phyloP scores from a whole-genome alignment of 129 eudicot species.

The Ambrosia trifida region DNA sequence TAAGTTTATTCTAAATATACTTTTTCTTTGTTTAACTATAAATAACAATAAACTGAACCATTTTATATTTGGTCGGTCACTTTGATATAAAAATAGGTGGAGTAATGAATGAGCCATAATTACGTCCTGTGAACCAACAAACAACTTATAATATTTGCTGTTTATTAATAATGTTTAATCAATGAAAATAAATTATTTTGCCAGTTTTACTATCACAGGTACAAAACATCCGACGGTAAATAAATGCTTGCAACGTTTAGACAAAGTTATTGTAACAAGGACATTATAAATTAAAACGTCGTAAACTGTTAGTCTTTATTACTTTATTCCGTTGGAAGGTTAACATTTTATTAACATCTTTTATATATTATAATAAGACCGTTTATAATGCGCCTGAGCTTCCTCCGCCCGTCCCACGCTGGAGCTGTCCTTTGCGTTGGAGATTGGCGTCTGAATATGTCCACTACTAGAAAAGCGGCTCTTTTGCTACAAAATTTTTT shows the following conservation, averaged over 20 bases:
- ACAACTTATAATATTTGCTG: neutral
- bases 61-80: neutral
- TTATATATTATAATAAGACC: no score
- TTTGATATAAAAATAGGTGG: neutral
- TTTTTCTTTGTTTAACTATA: no score
- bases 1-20: no score
- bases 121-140: neutral
- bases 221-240: neutral
- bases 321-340: no score
- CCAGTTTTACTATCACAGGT: neutral
- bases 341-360: no score
- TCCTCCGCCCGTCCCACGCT: no score
- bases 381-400: no score
- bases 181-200: neutral
- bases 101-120: conserved; percentile 2
- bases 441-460: no score
- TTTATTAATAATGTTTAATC: neutral
- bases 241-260: neutral
- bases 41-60: neutral
- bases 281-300: neutral
- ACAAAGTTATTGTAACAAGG: neutral
- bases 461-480: no score
- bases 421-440: no score
- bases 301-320: no score
- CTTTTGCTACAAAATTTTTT: no score